A percentile compares a stretch with the other conserved stretches of the same genome.
Conservation (phyloP, 805 yeast species). For the Candida coquimbonensis region DNA sequence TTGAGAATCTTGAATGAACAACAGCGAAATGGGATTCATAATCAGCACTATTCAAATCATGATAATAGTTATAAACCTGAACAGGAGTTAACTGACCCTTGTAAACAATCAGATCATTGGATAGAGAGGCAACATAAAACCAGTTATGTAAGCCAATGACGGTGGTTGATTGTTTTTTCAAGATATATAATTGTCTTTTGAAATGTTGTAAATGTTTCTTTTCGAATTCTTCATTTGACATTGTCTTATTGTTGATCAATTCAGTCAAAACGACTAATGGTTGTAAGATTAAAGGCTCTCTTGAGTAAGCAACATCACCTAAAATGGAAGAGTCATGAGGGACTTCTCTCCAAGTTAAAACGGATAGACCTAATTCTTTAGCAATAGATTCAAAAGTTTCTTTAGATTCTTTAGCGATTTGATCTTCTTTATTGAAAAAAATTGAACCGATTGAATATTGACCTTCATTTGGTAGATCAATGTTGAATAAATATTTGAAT, state of each 20-base stretch:
- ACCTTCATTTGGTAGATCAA: constrained; percentile 68
- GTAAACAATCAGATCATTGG: constrained; percentile 86
- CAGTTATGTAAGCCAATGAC: constrained; percentile 92
- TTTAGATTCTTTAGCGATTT: constrained; percentile 62
- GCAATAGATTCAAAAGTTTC: constrained; percentile 81
- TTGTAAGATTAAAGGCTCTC: constrained; percentile 88
- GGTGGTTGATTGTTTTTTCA: constrained; percentile 86
- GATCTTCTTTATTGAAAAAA: constrained; percentile 81
- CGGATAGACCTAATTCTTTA: constrained; percentile 62
- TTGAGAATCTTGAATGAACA: constrained; percentile 95
- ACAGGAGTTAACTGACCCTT: constrained; percentile 97
- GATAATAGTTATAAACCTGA: constrained; percentile 92
- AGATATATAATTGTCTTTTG: constrained; percentile 75
- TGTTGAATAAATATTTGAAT: constrained; percentile 61
- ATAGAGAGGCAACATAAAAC: constrained; percentile 93
- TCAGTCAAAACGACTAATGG: constrained; percentile 78
- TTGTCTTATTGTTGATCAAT: constrained; percentile 30
- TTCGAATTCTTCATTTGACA: constrained; percentile 48
- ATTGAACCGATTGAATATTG: constrained; percentile 94
- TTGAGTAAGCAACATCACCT: constrained; percentile 89
- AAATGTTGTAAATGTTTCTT: constrained; percentile 53
- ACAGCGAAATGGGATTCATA: constrained; percentile 93
- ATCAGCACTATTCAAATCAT: constrained; percentile 85
- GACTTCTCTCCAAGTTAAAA: constrained; percentile 91
- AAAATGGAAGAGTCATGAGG: constrained; percentile 92